Base-by-base conservation (phyloP, 2,329 filamentous ascomycete species). In the Hirsutella rhossiliensis region DNA sequence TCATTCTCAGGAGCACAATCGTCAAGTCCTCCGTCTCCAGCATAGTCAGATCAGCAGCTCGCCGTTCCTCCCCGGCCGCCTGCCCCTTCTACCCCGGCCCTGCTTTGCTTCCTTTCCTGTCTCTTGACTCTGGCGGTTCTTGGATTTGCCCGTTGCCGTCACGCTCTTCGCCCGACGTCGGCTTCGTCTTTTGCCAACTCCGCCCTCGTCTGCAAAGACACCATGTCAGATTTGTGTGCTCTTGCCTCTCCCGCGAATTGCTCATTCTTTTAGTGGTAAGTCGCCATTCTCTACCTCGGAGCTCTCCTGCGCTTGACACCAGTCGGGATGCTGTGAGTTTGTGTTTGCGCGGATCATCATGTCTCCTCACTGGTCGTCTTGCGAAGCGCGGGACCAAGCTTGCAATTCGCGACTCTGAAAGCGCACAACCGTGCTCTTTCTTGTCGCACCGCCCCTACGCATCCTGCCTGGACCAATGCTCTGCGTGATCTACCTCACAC, bases 201-300 rank as follows among this genome's bases (percentile, higher is more conserved):
- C 47, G 48, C 32, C 47, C 50, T 49, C 43, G 45, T 39, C 45
- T 48, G 41, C 54, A 51, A 56, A 59, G 60, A 59, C 63, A 67
- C 53, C 56, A 67, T 67, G 64, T 64, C 63, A 62, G 55, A 56
- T 60, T 66, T 63, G 60, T 55, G 58, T 54, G 54, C 54, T 51
- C 49, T 54, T 53, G 47, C 52, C 47, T 54, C 56, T 49, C 48
- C 53, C 51, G 50, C 54, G 50, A 56, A 54, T 50, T 52, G 58
- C 50, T 60, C 52, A 56, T 60, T 57, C 48, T 64, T 55, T 55
- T 68, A 68, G 62, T 64, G 62, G 65, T 68, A 54, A 61, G 63
- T 59, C 28, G 13, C 43, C 38, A n/a, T 15, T 6, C 11, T 29
- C 28, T 4, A 12, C 2, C 13, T 13, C 12, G 31, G 31, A 34